Conservation (phyloP, 2,329 filamentous ascomycete species). For the Colletotrichum sp. region DNA sequence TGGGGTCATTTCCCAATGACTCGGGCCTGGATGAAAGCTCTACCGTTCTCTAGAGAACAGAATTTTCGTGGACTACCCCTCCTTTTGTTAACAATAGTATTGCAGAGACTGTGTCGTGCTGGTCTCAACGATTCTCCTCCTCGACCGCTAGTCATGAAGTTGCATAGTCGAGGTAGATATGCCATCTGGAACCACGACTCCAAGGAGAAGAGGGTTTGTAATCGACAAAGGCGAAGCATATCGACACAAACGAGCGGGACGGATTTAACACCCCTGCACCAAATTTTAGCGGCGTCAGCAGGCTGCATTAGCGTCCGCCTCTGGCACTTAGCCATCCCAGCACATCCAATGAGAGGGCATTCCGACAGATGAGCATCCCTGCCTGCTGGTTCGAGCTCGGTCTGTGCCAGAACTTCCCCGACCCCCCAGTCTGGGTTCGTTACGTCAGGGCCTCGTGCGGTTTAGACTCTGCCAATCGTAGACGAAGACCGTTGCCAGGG, state of each 20-base stretch:
- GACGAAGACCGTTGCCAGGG: not conserved
- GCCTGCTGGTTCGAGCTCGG: not conserved
- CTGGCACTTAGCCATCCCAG: not conserved
- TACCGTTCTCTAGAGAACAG: not conserved
- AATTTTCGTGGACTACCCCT: not conserved
- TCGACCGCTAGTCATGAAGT: not conserved
- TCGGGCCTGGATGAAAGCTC: not conserved
- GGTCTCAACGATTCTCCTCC: not conserved
- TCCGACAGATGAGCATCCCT: not conserved
- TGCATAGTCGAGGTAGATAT: not conserved
- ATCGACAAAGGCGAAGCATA: not conserved
- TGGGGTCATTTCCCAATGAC: not conserved
- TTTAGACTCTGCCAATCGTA: not conserved
- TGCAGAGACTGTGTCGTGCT: not conserved
- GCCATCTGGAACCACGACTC: not conserved
- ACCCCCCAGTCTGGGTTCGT: not conserved
- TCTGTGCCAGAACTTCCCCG: not conserved
- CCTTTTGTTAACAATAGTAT: not conserved
- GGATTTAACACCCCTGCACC: not conserved
- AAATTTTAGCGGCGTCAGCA: constrained; percentile 12
- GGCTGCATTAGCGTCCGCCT: constrained; percentile 16
- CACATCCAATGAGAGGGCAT: not conserved
- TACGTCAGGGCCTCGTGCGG: not conserved
- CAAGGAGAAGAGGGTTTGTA: not conserved
- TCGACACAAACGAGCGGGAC: not conserved